Evolutionary conservation across 2,329 filamentous ascomycete species (phyloP).

Genomic region (Fusarium illudens): DNA sequence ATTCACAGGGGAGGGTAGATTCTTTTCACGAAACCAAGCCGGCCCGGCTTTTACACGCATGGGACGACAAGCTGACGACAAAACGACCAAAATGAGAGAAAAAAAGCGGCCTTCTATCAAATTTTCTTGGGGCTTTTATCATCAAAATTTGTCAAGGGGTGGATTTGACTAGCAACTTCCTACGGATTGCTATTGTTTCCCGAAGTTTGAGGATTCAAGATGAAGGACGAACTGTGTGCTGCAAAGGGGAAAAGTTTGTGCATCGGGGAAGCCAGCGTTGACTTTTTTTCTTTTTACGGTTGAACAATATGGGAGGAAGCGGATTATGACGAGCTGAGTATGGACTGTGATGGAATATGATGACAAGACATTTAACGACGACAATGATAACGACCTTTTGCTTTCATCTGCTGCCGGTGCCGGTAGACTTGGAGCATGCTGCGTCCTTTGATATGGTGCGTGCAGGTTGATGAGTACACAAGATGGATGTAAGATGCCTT

Average conservation of each 20-base stretch:
- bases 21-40: neutral
- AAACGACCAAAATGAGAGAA: conserved; percentile 24
- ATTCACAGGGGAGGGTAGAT: conserved; percentile 10
- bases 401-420: conserved; percentile 12
- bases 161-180: neutral
- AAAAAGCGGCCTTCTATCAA: conserved; percentile 18
- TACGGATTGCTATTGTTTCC: neutral
- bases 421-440: neutral
- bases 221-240: conserved; percentile 7
- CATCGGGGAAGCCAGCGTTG: conserved; percentile 36
- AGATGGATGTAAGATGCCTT: neutral
- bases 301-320: neutral
- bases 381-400: conserved; percentile 40
- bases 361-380: conserved; percentile 40
- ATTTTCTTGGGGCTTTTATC: conserved; percentile 9
- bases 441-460: neutral
- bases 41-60: neutral
- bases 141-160: conserved; percentile 14
- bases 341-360: conserved; percentile 30
- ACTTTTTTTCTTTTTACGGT: conserved; percentile 15
- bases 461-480: neutral
- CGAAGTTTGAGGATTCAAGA: neutral
- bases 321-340: conserved; percentile 24
- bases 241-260: conserved; percentile 24
- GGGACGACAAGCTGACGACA: conserved; percentile 27